phyloP scores from a whole-genome alignment of 352 stramenopile genomes.

The Blastocystis sp. region DNA sequence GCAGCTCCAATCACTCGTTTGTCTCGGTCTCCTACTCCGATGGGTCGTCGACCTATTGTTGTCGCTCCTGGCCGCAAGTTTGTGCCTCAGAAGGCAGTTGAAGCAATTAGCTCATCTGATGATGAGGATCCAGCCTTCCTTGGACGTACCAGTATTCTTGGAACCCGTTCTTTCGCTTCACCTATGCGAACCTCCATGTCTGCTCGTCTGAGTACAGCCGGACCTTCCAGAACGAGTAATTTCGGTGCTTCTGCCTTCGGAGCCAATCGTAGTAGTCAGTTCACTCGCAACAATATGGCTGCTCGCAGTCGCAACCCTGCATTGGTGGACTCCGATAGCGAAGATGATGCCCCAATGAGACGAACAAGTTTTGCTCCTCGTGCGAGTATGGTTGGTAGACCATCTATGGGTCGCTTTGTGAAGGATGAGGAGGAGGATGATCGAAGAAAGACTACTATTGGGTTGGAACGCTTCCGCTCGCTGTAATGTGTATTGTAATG shows the following conservation, averaged over 20 bases:
- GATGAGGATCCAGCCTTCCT: slow-evolving; percentile 18
- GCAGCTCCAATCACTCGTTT: slow-evolving; percentile 29
- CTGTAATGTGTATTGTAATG: slow-evolving; percentile 10
- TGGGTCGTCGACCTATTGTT: not conserved
- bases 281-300: not conserved
- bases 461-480: not conserved
- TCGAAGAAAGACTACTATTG: not conserved
- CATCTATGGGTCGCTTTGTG: slow-evolving; percentile 16
- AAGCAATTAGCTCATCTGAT: not conserved
- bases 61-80: slow-evolving; percentile 23
- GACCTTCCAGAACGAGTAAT: not conserved
- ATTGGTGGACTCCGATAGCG: slow-evolving; percentile 38
- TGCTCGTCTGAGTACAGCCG: not conserved
- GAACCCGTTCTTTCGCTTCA: not conserved
- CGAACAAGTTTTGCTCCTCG: not conserved
- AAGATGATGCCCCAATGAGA: not conserved
- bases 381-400: not conserved
- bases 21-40: slow-evolving; percentile 36
- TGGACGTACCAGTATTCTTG: not conserved
- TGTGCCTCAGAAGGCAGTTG: not conserved
- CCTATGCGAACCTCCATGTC: not conserved
- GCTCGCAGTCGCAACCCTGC: not conserved
- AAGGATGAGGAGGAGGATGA: not conserved
- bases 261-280: slow-evolving; percentile 13
- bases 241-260: slow-evolving; percentile 14